Base-by-base conservation (phyloP, 192 early-diverging fungal species). In the Kickxella alabastrina region DNA sequence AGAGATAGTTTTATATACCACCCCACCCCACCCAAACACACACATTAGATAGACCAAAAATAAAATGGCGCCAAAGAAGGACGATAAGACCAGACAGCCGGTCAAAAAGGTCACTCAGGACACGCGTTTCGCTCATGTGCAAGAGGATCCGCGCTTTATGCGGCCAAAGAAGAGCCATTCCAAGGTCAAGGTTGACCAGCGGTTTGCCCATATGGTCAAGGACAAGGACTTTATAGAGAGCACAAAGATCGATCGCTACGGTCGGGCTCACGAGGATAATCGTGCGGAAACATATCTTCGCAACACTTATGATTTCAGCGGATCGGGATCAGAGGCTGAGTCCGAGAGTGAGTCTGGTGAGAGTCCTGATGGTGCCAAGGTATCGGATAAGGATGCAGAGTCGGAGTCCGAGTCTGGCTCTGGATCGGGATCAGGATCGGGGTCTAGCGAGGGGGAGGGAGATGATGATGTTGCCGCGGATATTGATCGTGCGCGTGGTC, bases 181-280 rank as follows among this genome's bases (percentile, higher is more conserved):
- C 39, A 96, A 98, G 63, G 81, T 98, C 44, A 81, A 81, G 10
- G 81, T 98, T 24, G 95, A 98, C 80, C 78, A 83, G 53, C 87
- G 95, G 35, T 98, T 98, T 66, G 56, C 80, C 9, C 66, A 78
- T 17, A 90, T 98, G 86, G 79, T 96, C 52, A 76, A 84, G 21
- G 78, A 79, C 60, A 82, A 86, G 18, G 83, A 83, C 38, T 85
- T 87, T 57, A 82, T 65, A 13, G 61, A 58, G 32, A 54, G 62
- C 2, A 52, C 68, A 57, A 64, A 55, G 21, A 57, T 80, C n/a
- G 75, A 80, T 28, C 35, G 59, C 15, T 74, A 66, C 32, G 77
- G 70, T 0, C 64, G 61, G 10, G 31, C 41, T 8, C 52, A 56
- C 6, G 64, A 76, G 29, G 65, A 62, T 22, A 64, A 58, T 35